phyloP scores from a whole-genome alignment of 768 basidiomycete genomes.

The Leccinellum rugosiceps region DNA sequence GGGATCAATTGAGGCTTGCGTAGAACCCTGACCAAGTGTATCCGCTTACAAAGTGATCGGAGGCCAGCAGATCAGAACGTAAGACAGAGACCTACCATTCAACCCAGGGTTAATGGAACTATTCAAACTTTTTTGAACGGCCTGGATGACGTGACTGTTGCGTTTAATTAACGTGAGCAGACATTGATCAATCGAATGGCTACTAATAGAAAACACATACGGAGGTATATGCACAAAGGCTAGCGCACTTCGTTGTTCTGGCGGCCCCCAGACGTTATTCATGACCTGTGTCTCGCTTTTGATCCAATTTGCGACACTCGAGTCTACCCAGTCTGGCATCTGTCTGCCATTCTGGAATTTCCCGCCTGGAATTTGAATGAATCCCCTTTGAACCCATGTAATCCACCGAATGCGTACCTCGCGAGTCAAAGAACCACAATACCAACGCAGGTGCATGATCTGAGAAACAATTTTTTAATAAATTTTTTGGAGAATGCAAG shows the following conservation, averaged over 20 bases:
- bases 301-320: constrained; percentile 61
- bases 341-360: constrained; percentile 41
- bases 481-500: neutral
- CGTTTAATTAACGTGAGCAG: neutral
- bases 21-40: constrained; percentile 50
- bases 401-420: constrained; percentile 37
- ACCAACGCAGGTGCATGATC: constrained; percentile 51
- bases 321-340: constrained; percentile 69
- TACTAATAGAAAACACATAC: constrained; percentile 36
- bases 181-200: neutral
- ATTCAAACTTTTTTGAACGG: constrained; percentile 34
- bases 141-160: constrained; percentile 28
- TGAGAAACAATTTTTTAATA: neutral
- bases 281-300: constrained; percentile 48
- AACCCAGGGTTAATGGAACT: constrained; percentile 41
- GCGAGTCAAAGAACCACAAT: constrained; percentile 76
- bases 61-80: too few species aligned
- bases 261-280: constrained; percentile 57
- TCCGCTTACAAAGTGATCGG: constrained; percentile 42
- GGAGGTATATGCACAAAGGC: constrained; percentile 79
- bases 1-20: constrained; percentile 48
- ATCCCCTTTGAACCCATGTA: neutral
- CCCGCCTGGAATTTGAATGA: constrained; percentile 40
- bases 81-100: constrained; percentile 31
- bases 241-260: constrained; percentile 49